Percentiles rank a stretch among this genome's conserved stretches.
phyloP scores from a whole-genome alignment of 306 rosid genomes.

The Benincasa hispida region DNA sequence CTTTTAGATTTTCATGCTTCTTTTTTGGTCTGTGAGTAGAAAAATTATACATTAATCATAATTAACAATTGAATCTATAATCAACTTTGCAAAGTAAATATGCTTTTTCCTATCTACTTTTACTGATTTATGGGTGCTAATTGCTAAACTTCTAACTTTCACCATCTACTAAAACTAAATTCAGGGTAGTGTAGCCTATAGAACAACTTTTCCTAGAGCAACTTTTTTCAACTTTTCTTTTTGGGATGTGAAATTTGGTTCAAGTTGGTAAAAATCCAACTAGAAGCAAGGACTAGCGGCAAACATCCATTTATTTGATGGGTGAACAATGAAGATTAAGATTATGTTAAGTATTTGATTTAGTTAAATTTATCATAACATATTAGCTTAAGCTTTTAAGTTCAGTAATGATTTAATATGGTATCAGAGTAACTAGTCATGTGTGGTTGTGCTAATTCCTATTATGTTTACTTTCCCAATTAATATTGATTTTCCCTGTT shows the following conservation, averaged over 20 bases:
- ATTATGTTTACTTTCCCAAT: no score
- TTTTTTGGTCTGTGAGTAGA: neutral
- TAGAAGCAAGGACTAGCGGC: neutral
- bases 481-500: no score
- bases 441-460: no score
- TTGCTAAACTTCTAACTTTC: neutral
- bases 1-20: neutral
- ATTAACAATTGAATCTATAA: neutral
- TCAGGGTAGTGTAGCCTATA: neutral
- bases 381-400: no score
- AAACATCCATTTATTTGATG: neutral
- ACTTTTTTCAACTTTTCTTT: neutral
- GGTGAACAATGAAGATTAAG: neutral
- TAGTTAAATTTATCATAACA: neutral
- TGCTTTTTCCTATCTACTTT: neutral
- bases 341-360: no score
- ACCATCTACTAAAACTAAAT: neutral
- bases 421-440: neutral
- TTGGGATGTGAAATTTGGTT: neutral
- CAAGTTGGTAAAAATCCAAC: neutral
- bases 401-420: no score
- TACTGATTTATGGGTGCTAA: neutral
- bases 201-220: no score
- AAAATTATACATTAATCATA: neutral
- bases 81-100: neutral